Evolutionary conservation across 2,329 filamentous ascomycete genomes (phyloP).

Genomic region (Leptoxyphium fumago): DNA sequence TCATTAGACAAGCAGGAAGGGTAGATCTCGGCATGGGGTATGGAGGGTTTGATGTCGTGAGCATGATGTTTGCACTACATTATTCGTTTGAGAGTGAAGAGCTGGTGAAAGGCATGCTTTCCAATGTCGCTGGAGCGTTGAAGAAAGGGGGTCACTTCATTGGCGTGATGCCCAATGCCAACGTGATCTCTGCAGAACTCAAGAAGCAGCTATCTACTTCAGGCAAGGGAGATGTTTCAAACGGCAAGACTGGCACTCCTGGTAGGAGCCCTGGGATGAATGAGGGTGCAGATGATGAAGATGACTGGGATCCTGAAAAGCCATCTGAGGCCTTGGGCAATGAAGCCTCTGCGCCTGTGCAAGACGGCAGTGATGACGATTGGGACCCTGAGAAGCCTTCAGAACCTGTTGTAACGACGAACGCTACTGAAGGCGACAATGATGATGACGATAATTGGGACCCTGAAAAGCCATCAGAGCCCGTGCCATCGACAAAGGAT

Average conservation of each 20-base stretch:
- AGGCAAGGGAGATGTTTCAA: neutral
- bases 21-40: constrained; percentile 52
- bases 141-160: constrained; percentile 93
- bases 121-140: constrained; percentile 76
- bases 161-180: constrained; percentile 92
- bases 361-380: constrained; percentile 18
- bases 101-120: constrained; percentile 81
- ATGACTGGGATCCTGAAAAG: constrained; percentile 25
- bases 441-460: constrained; percentile 22
- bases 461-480: constrained; percentile 32
- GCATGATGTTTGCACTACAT: constrained; percentile 99
- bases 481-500: constrained; percentile 25
- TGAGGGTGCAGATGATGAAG: constrained; percentile 14
- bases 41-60: constrained; percentile 82
- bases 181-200: constrained; percentile 71
- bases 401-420: constrained; percentile 17
- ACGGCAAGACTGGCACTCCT: constrained; percentile 22
- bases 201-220: constrained; percentile 47
- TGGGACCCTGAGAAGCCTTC: constrained; percentile 30
- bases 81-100: constrained; percentile 91
- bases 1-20: constrained; percentile 42
- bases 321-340: constrained; percentile 25
- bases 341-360: constrained; percentile 1
- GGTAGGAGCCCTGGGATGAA: constrained; percentile 23
- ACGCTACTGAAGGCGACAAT: constrained; percentile 1